phyloP scores from a whole-genome alignment of 1,284 basidiomycete genomes.

The Earliella scabrosa region DNA sequence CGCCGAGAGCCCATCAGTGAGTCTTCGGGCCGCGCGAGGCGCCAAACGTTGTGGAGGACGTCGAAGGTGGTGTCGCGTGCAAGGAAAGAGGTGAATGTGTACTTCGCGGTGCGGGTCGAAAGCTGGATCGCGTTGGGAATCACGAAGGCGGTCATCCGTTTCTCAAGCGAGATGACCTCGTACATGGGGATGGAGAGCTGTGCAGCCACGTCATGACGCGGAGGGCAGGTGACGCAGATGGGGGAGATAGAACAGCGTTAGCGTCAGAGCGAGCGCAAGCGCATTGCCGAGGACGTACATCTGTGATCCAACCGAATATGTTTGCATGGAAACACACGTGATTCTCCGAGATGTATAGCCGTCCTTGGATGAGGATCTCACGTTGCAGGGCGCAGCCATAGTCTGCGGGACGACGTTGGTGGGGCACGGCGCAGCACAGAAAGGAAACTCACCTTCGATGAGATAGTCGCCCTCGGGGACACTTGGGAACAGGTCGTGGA shows the following conservation, averaged over 20 bases:
- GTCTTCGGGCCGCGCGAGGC: constrained; percentile 84
- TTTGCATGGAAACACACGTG: constrained; percentile 99
- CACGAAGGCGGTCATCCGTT: constrained; percentile 98
- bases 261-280: background rate
- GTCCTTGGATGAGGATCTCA: constrained; percentile 96
- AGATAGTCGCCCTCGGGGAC: constrained; percentile 97
- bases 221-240: background rate
- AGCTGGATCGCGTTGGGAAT: constrained; percentile 98
- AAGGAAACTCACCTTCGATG: constrained; percentile 80
- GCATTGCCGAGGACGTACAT: constrained; percentile 58
- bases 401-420: constrained; percentile 55
- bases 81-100: constrained; percentile 96
- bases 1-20: constrained; percentile 40
- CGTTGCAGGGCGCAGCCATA: constrained; percentile 97
- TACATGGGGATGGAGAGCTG: constrained; percentile 92
- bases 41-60: constrained; percentile 97
- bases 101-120: constrained; percentile 81
- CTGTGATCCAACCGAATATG: constrained; percentile 98
- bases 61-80: constrained; percentile 96
- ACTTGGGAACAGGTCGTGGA: constrained; percentile 89
- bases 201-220: constrained; percentile 13
- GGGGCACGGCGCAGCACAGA: constrained; percentile 2
- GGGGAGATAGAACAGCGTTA: background rate
- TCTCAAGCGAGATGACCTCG: constrained; percentile 91
- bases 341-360: constrained; percentile 97